Base-by-base conservation (phyloP, 768 basidiomycete species). In the Cubamyces lactineus region DNA sequence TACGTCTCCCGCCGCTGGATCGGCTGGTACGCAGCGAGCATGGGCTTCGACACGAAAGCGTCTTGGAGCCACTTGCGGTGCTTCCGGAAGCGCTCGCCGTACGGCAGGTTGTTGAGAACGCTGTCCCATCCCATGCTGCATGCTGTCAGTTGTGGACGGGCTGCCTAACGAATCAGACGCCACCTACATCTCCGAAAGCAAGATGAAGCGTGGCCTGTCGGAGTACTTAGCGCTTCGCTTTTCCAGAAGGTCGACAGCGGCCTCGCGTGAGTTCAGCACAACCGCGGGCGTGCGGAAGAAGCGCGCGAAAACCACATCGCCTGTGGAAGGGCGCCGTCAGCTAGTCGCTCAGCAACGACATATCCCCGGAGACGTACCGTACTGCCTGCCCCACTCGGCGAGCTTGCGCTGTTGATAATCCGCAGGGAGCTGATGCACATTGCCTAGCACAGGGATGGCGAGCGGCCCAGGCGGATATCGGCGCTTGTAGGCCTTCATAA, bases 181-280 rank as follows among this genome's bases (percentile, higher is more conserved):
- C 16, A 49, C 61, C 24, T 45, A 67, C 69, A 71, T 34, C 28
- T 71, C 70, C 1, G 28, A 24, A 2, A 62, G 49, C 26, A 68
- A 46, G 5, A 68, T 57, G 23, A 71, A 63, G 5, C 55, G 66
- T 5, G 73, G 72, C 15, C 73, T 42, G 38, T 63, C 66, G 1
- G 70, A 71, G 54, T 75, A 74, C 28, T 71, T 72, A 4, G 52
- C 49, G 47, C 66, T 61, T 11, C 69, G 58, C 50, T 72, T 72
- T 17, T 73, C 73, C 28, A 72, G 51, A 13, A 75, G 65, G 16
- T 75, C 74, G 16, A 51, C 40, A 2, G 71, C 71, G 5, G 62
- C 69, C 49, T 68, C 61, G 1, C 65, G 59, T 5, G 65, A 66
- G 57, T 71, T 75, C 42, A 75, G 46, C 13, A 75, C 48, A 21